Conservation (phyloP, 108 stramenopile species). For the Nitzschia sp. region DNA sequence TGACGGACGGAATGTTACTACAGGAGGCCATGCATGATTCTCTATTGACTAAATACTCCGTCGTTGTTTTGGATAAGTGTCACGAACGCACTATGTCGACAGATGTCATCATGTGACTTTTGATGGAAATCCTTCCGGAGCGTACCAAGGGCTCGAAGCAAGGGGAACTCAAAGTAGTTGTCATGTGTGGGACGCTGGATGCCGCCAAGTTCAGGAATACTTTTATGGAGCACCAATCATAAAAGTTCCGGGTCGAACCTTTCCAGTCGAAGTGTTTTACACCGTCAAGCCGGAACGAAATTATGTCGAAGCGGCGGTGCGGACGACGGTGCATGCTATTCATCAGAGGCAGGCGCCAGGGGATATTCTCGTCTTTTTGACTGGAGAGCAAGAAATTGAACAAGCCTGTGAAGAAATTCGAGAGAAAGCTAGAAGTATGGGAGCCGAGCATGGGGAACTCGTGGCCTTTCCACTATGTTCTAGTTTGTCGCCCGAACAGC, state of each 20-base stretch:
- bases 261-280: constrained; percentile 97
- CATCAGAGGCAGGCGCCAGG: constrained; percentile 97
- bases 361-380: constrained; percentile 97
- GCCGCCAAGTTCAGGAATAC: constrained; percentile 93
- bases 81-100: constrained; percentile 98
- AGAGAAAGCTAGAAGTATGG: constrained; percentile 63
- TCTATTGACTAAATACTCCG: constrained; percentile 82
- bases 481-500: constrained; percentile 92
- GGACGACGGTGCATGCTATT: constrained; percentile 96
- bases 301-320: constrained; percentile 97
- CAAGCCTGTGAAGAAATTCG: constrained; percentile 95
- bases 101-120: constrained; percentile 98
- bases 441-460: constrained; percentile 75
- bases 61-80: constrained; percentile 97
- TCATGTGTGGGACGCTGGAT: constrained; percentile 98
- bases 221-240: constrained; percentile 87
- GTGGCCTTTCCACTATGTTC: constrained; percentile 97
- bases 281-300: constrained; percentile 97
- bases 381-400: constrained; percentile 99
- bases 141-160: constrained; percentile 67
- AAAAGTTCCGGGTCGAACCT: constrained; percentile 97
- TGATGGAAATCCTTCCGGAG: constrained; percentile 93
- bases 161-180: constrained; percentile 94
- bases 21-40: constrained; percentile 99
- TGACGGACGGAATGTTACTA: constrained; percentile 94